Evolutionary conservation across 2,329 filamentous ascomycete species (phyloP), one percentile per base, ranked within the genome.

Genomic region (Cladobotryum mycophilum): DNA sequence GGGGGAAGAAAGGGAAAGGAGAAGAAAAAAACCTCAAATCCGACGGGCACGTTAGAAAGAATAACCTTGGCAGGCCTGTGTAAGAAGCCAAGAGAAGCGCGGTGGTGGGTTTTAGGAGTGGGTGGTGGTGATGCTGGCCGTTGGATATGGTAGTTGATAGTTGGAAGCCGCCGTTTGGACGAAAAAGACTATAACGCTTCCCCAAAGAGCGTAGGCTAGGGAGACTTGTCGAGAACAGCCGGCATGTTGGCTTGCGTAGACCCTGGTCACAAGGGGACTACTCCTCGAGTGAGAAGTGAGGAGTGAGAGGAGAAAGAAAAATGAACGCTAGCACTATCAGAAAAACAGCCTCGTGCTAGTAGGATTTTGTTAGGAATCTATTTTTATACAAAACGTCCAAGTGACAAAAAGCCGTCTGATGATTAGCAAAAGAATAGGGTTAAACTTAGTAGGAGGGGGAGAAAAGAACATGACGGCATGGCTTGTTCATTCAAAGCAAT

Each of bases 11-110:
- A 5, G 20, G 20, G n/a, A n/a, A n/a, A n/a, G 22, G 4, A 4
- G 22, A 25, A 25, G 7, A 25, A 25, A 25, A 25, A 25, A 45
- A 13, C 36, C n/a, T 33, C 25, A 33, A 30, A 49, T 53, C 41
- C 51, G 51, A 53, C 51, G 51, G 51, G 33, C 42, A 53, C 51
- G 51, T 49, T 45, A 33, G 45, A 35, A 30, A 30, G 25, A 30
- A 30, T 11, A 30, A 30, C 6, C 25, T 30, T 30, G 25, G 25
- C 25, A 30, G 25, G 25, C 25, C 25, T 30, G 9, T 30, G 25
- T 46, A 45, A 41, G 51, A 53, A 49, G 17, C 41, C 36, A 22
- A 43, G 7, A 48, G 34, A 44, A 53, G 51, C 51, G 36, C 51
- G 47, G 42, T 30, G 44, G 42, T 35, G 51, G 41, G 47, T 11